Conservation (phyloP, 1,284 basidiomycete species). For the Earliella scabrosa region DNA sequence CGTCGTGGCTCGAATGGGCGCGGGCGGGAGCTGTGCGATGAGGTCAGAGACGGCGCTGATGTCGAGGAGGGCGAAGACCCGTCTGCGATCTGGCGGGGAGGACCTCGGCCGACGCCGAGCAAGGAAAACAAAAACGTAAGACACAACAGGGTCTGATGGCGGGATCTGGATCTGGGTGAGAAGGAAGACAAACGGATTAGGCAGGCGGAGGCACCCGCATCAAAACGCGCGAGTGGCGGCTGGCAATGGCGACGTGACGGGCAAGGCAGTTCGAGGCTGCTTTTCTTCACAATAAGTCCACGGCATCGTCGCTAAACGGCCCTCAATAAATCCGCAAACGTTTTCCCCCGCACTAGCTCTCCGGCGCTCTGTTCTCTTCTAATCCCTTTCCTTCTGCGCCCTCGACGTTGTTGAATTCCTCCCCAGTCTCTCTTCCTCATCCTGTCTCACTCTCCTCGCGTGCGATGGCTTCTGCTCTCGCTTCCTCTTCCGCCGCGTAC, state of each 20-base stretch:
- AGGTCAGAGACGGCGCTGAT: neutral
- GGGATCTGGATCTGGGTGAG: neutral
- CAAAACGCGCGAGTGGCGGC: conserved; percentile 8
- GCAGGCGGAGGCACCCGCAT: conserved; percentile 1
- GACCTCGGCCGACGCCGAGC: neutral
- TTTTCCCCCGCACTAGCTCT: neutral
- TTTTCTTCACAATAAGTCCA: neutral
- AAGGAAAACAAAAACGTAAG: neutral
- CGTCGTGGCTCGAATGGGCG: neutral
- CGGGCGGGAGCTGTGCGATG: neutral
- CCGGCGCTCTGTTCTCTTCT: no score
- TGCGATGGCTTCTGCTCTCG: conserved; percentile 6
- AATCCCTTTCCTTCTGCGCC: neutral
- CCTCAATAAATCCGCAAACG: conserved; percentile 10
- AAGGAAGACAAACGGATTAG: no score
- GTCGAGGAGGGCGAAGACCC: no score
- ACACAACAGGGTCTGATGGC: no score
- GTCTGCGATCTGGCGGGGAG: no score
- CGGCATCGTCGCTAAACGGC: neutral
- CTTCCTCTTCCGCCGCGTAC: conserved; percentile 1
- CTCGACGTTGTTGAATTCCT: neutral
- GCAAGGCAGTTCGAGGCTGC: neutral
- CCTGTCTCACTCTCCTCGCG: neutral
- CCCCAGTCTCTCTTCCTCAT: neutral
- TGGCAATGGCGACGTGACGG: conserved; percentile 5